phyloP scores from a whole-genome alignment of 129 eudicot genomes.

The Heracleum sosnowskyi region DNA sequence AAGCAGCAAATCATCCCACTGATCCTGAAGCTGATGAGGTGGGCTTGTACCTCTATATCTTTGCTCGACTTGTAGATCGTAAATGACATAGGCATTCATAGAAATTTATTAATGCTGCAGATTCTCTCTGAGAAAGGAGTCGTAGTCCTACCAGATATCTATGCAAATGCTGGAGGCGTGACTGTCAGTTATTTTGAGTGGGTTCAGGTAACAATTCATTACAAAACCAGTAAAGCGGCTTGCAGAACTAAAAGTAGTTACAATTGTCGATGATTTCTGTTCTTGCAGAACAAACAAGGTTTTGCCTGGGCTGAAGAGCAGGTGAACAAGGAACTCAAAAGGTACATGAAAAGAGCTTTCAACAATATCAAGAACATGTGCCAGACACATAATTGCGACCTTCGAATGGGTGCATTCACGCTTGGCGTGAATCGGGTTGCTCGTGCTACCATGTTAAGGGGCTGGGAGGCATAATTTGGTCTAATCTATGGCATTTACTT shows the following conservation, averaged over 20 bases:
- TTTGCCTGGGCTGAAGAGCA: conserved; percentile 72
- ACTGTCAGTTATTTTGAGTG: conserved; percentile 83
- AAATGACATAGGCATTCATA: background rate
- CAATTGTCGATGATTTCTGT: background rate
- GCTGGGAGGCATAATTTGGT: conserved; percentile 44
- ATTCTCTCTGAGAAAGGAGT: conserved; percentile 68
- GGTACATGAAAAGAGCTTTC: conserved; percentile 61
- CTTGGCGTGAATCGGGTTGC: conserved; percentile 78
- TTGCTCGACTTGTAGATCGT: background rate
- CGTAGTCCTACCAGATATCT: conserved; percentile 70
- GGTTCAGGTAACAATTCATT: conserved; percentile 60
- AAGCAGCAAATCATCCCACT: conserved; percentile 83
- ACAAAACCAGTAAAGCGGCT: conserved; percentile 1
- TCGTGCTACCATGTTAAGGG: conserved; percentile 52
- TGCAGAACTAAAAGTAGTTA: background rate
- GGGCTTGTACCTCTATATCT: background rate
- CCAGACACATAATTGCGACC: conserved; percentile 57
- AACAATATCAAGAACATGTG: conserved; percentile 57
- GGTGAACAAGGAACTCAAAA: conserved; percentile 31
- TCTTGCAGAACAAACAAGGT: conserved; percentile 60
- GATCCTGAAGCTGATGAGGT: conserved; percentile 94
- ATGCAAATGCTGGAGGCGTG: conserved; percentile 85
- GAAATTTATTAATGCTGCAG: conserved; percentile 25
- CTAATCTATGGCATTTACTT: background rate
- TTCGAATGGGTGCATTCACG: conserved; percentile 79